These are phyloP conservation scores for Pilobolus umbonatus DNA, from an alignment of 192 early-diverging fungal genomes.

Conservation along the genomic window DNA sequence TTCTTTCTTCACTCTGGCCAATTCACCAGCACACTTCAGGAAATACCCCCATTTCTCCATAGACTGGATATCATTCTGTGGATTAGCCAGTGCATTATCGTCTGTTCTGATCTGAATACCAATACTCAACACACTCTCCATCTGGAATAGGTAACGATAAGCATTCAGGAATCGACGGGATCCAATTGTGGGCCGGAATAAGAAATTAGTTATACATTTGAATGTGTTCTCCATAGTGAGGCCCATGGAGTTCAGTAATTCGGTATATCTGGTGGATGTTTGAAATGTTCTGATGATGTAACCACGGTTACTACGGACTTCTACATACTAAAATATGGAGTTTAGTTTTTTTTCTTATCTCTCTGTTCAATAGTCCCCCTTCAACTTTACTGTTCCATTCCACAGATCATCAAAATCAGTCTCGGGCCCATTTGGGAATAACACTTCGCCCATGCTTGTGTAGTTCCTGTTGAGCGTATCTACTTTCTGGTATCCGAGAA, in stretches of 20 bases:
- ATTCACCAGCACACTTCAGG: constrained; percentile 37
- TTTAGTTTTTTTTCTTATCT: background rate
- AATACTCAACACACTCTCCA: constrained; percentile 36
- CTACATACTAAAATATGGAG: constrained; percentile 14
- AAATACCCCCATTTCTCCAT: constrained; percentile 35
- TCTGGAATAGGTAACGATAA: constrained; percentile 30
- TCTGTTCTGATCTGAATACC: constrained; percentile 42
- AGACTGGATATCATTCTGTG: constrained; percentile 24
- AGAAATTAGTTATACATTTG: constrained; percentile 39
- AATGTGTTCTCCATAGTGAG: constrained; percentile 36
- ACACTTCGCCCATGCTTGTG: constrained; percentile 2
- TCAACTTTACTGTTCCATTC: constrained; percentile 11
- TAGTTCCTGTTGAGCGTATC: constrained; percentile 30
- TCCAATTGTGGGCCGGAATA: constrained; percentile 36
- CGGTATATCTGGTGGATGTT: constrained; percentile 26
- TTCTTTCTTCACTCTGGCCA: constrained; percentile 26
- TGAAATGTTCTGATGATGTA: constrained; percentile 38
- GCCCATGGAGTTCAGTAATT: constrained; percentile 28
- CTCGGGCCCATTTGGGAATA: constrained; percentile 29
- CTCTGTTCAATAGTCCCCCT: background rate
- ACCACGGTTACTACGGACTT: constrained; percentile 39
- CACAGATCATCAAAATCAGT: constrained; percentile 30
- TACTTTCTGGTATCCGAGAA: constrained; percentile 18
- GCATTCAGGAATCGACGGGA: constrained; percentile 32
- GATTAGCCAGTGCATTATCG: constrained; percentile 36